phyloP scores from a whole-genome alignment of 1,284 basidiomycete species.

The Sanghuangporus sanghuang region DNA sequence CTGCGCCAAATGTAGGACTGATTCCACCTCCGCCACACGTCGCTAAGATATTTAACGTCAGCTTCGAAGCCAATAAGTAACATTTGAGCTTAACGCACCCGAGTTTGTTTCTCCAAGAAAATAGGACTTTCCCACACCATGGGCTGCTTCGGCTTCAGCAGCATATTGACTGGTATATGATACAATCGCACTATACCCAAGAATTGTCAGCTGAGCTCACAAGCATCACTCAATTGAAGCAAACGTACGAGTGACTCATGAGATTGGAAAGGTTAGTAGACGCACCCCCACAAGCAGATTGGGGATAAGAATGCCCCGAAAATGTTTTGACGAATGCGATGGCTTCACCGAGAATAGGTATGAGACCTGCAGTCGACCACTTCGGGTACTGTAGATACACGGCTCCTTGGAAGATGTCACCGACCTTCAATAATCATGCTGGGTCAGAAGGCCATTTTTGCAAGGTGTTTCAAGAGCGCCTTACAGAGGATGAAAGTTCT shows the following conservation, averaged over 20 bases:
- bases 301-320: constrained; percentile 40
- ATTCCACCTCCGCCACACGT: constrained; percentile 42
- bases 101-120: constrained; percentile 44
- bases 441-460: neutral
- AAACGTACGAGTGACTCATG: constrained; percentile 37
- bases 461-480: constrained; percentile 9
- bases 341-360: constrained; percentile 31
- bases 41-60: constrained; percentile 23
- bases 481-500: constrained; percentile 30
- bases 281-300: constrained; percentile 39
- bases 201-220: neutral
- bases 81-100: constrained; percentile 22
- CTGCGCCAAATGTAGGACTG: constrained; percentile 39
- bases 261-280: constrained; percentile 34
- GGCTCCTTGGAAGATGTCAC: constrained; percentile 37
- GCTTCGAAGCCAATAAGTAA: neutral
- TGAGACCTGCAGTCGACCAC: constrained; percentile 34
- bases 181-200: constrained; percentile 30
- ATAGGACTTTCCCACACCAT: constrained; percentile 32
- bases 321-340: constrained; percentile 33
- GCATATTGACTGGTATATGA: constrained; percentile 33
- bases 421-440: constrained; percentile 23
- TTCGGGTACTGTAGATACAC: constrained; percentile 33
- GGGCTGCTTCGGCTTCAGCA: constrained; percentile 33
- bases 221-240: neutral